These are phyloP conservation scores for Serendipita sp. DNA, from an alignment of 1,284 basidiomycete genomes.

Conservation along the genomic window DNA sequence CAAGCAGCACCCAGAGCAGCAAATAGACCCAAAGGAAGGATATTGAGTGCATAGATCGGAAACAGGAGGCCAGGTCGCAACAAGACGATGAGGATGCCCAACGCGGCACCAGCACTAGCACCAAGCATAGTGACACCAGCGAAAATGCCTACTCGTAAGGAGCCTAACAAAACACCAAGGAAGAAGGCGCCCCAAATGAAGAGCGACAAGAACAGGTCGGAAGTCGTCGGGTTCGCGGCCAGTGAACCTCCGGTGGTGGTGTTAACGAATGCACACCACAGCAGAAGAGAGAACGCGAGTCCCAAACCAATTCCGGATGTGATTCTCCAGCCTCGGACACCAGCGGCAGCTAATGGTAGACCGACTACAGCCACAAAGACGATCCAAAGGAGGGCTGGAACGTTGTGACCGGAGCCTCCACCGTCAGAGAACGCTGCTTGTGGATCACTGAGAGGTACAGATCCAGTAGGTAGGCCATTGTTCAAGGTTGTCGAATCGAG, in stretches of 20 bases:
- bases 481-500: background rate
- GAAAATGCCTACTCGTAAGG: constrained; percentile 33
- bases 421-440: constrained; percentile 48
- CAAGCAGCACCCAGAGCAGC: constrained; percentile 28
- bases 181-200: constrained; percentile 35
- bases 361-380: constrained; percentile 36
- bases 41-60: constrained; percentile 33
- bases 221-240: constrained; percentile 28
- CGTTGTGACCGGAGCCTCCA: constrained; percentile 33
- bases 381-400: constrained; percentile 43
- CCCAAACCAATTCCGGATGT: constrained; percentile 42
- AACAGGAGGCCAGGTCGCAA: constrained; percentile 36
- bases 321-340: constrained; percentile 39
- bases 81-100: constrained; percentile 41
- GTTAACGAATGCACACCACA: constrained; percentile 48
- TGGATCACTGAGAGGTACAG: background rate
- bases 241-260: constrained; percentile 20
- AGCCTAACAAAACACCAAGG: constrained; percentile 36
- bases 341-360: constrained; percentile 36
- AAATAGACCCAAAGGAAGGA: constrained; percentile 34
- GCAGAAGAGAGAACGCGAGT: constrained; percentile 26
- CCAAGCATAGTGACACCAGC: constrained; percentile 34
- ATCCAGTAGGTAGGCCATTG: background rate
- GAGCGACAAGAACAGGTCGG: constrained; percentile 36
- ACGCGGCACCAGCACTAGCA: constrained; percentile 37